Conservation (phyloP, 164 flowering plant species). For the Magnolia sinica region DNA sequence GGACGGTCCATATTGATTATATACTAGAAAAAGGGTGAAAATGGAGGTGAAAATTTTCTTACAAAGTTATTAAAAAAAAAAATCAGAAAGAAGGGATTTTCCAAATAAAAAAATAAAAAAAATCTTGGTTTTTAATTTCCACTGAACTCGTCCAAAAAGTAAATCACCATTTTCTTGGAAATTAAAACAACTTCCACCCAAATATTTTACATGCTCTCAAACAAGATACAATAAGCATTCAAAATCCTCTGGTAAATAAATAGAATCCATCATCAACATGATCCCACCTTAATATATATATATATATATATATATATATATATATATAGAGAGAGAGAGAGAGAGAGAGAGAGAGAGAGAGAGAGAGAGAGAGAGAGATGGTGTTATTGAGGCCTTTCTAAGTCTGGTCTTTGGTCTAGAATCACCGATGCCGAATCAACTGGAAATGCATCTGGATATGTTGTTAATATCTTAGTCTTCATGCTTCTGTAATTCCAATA, state of each 20-base stretch:
- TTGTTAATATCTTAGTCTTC: constrained; percentile 59
- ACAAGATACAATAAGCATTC: not conserved
- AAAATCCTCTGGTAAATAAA: not conserved
- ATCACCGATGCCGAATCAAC: constrained; percentile 47
- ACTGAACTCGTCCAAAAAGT: no score
- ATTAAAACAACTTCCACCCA: not conserved
- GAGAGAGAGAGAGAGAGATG: not conserved
- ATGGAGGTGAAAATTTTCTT: no score
- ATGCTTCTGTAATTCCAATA: constrained; percentile 48
- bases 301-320: no score
- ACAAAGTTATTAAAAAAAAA: no score
- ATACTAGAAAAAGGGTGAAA: no score
- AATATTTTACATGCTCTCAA: not conserved
- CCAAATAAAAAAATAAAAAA: no score
- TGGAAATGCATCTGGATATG: constrained; percentile 90
- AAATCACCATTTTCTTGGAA: not conserved
- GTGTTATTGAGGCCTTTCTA: constrained; percentile 48
- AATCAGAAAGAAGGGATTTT: no score
- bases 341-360: no score
- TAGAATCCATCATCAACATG: not conserved
- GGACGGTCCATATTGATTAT: no score
- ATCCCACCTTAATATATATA: not conserved
- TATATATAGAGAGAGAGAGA: no score
- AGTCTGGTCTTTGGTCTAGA: constrained; percentile 74
- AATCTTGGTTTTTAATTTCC: no score